Percentiles rank a stretch among this genome's conserved stretches.
These are phyloP conservation scores for Aspergillus diversus DNA, from an alignment of 495 filamentous ascomycete genomes.

Conservation along the genomic window DNA sequence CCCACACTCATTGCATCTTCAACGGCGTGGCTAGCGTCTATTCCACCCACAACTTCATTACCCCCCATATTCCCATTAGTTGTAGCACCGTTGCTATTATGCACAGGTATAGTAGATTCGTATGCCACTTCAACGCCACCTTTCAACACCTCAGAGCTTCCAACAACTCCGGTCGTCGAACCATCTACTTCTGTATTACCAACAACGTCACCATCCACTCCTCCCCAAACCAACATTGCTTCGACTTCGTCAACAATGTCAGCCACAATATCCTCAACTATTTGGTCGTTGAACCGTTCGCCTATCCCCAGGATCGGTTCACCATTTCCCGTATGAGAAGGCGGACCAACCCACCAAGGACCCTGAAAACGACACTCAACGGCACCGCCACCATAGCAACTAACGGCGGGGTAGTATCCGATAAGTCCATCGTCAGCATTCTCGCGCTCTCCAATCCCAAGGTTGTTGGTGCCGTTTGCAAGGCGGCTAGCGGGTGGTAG, in stretches of 20 bases:
- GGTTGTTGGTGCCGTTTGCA: slow-evolving; percentile 57
- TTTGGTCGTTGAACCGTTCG: slow-evolving; percentile 90
- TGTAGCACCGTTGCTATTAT: not conserved
- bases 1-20: slow-evolving; percentile 37
- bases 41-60: slow-evolving; percentile 18
- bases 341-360: slow-evolving; percentile 85
- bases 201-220: slow-evolving; percentile 45
- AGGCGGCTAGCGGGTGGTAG: slow-evolving; percentile 83
- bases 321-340: slow-evolving; percentile 39
- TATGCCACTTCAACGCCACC: slow-evolving; percentile 43
- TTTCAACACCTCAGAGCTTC: slow-evolving; percentile 42
- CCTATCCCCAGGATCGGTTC: slow-evolving; percentile 60
- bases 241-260: slow-evolving; percentile 93
- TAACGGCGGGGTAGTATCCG: slow-evolving; percentile 93
- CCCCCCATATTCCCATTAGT: slow-evolving; percentile 3
- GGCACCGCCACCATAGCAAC: slow-evolving; percentile 87
- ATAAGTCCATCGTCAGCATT: slow-evolving; percentile 88
- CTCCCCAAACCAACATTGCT: slow-evolving; percentile 52
- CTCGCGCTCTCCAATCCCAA: slow-evolving; percentile 77
- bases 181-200: slow-evolving; percentile 36
- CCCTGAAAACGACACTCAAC: slow-evolving; percentile 91
- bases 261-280: slow-evolving; percentile 90
- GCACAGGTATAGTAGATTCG: slow-evolving; percentile 31
- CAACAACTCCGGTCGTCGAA: slow-evolving; percentile 35
- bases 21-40: slow-evolving; percentile 23